Evolutionary conservation across 176 grass and related monocot genomes (phyloP), one percentile per base, ranked within the genome.

Genomic region (Triticum timopheevii): DNA sequence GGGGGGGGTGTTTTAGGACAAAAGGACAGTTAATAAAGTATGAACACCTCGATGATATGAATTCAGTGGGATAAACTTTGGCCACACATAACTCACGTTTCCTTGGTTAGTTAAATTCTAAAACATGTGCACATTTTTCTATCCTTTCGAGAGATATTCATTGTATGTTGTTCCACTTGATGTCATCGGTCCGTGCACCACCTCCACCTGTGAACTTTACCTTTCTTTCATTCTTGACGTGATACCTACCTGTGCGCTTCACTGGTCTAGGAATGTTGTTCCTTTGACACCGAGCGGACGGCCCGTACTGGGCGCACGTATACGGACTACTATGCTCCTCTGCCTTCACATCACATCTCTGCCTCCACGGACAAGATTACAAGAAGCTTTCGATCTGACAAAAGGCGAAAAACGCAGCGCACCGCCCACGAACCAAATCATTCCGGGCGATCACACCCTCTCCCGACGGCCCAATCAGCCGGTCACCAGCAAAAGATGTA

Each of bases 401-500:
- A 19, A 54, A 19, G 16, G 16, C 50, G 3, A 0, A 5, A 40
- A 54, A 54, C 19, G 69, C 61, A 76, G 28, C 19, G 34, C 11
- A 69, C 22, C 79, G 27, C 16, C 40, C 27, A 16, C 44, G 79
- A 52, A 90, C 84, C 73, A 87, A 83, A 90, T 79, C 89, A 27
- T 87, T 38, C 25, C 16, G 11, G 69, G 44, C 4, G 74, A 67
- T 73, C 80, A 58, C 50, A 5, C 15, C 47, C 47, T 5, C 47
- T 15, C 47, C 47, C 13, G 13, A 1, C 1, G 47, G 15, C 49
- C 15, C 49, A 17, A 34, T 52, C 65, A 28, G 10, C 69, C 40
- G 76, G 19, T n/a, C 20, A 12, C 7, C 42, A 76, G 6, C 23
- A 25, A 56, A 78, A 56, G 15, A 35, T 8, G 58, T 8, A 27